Conservation (phyloP, 2,329 filamentous ascomycete species). For the Aspergillus sp. region DNA sequence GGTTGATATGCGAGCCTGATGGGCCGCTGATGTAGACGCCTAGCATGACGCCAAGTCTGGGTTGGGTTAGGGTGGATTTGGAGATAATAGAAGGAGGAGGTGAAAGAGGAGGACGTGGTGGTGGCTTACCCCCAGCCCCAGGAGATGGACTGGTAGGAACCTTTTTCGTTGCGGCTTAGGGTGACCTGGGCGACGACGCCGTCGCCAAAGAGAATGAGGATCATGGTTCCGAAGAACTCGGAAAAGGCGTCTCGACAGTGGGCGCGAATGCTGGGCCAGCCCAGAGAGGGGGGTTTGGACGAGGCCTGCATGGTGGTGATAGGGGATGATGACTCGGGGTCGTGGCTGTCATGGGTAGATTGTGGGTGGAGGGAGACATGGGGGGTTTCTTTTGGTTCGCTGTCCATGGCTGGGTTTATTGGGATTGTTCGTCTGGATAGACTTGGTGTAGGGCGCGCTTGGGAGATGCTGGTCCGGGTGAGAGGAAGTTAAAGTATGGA, state of each 20-base stretch:
- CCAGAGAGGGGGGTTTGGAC: slow-evolving; percentile 21
- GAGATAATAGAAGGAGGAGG: not conserved
- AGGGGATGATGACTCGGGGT: not conserved
- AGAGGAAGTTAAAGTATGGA: too few relatives aligned
- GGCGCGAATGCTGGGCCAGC: slow-evolving; percentile 56
- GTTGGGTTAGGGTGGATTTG: not conserved
- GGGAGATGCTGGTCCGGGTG: too few relatives aligned
- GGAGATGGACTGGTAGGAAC: slow-evolving; percentile 52
- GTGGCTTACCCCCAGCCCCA: slow-evolving; percentile 50
- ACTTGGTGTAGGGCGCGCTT: too few relatives aligned
- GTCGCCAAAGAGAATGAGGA: slow-evolving; percentile 68
- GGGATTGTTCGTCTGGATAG: too few relatives aligned
- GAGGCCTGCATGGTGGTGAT: not conserved
- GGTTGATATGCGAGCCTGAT: slow-evolving; percentile 67
- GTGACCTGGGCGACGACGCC: slow-evolving; percentile 70
- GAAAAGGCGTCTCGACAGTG: slow-evolving; percentile 59
- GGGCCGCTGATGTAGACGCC: slow-evolving; percentile 61
- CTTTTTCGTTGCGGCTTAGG: slow-evolving; percentile 50
- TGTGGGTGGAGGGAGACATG: slow-evolving; percentile 17
- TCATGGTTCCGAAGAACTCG: slow-evolving; percentile 68
- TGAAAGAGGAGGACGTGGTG: slow-evolving; percentile 3
- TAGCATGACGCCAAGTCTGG: slow-evolving; percentile 65
- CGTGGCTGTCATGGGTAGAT: not conserved
- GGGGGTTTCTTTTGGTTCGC: not conserved
- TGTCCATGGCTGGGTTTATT: not conserved